These are phyloP conservation scores for Coemansia sp. DNA, from an alignment of 192 early-diverging fungal species.

Conservation along the genomic window DNA sequence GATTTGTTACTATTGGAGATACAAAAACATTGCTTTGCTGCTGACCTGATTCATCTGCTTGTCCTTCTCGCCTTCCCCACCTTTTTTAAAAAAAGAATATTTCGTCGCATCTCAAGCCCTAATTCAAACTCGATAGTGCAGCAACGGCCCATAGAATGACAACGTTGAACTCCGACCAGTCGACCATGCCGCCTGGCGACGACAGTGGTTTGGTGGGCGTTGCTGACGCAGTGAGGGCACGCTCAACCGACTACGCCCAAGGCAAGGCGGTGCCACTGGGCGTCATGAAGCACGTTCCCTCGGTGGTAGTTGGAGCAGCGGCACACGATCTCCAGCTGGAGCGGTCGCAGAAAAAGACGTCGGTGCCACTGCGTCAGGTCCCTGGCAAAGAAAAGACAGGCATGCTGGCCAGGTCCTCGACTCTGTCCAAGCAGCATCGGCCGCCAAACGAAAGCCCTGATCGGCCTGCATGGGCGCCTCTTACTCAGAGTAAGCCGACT, in stretches of 20 bases:
- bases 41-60: too few species aligned
- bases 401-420: slow-evolving; percentile 6
- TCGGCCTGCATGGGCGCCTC: background rate
- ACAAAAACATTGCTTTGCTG: too few species aligned
- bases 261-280: slow-evolving; percentile 6
- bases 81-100: too few species aligned
- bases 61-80: too few species aligned
- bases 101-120: too few species aligned
- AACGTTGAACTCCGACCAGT: background rate
- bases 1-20: too few species aligned
- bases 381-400: slow-evolving; percentile 9
- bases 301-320: background rate
- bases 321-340: slow-evolving; percentile 8
- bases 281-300: slow-evolving; percentile 4
- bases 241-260: background rate
- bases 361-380: slow-evolving; percentile 8
- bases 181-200: background rate
- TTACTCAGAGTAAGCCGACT: background rate
- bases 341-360: slow-evolving; percentile 1
- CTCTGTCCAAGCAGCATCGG: background rate
- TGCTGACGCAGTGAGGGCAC: slow-evolving; percentile 7
- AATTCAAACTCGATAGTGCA: too few species aligned
- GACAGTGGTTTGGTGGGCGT: background rate
- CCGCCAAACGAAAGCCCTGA: background rate
- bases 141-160: background rate